Evolutionary conservation across 306 rosid genomes (phyloP), one percentile per base, ranked within the genome.

Genomic region (Fragaria nilgerrensis): DNA sequence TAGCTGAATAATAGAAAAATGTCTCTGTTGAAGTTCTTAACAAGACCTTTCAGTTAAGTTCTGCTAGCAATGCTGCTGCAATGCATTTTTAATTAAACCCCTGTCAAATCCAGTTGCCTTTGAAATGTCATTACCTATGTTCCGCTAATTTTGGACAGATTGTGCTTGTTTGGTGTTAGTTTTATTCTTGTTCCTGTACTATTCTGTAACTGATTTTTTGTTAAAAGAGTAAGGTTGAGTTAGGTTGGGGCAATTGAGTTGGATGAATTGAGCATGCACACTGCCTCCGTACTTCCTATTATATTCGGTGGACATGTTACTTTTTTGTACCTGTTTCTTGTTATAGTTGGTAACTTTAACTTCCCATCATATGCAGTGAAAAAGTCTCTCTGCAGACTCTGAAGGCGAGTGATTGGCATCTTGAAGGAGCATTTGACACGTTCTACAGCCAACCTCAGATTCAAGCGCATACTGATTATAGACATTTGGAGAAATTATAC

Each of bases 371-470:
- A 20, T 77, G 80, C 97, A 96, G 99, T 80, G 99, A 96, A 85
- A 96, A 89, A 83, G 82, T 81, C 72, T 97, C 98, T 39, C 79
- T 82, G 75, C 99, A 96, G 86, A 85, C 89, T 78, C 77, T 96
- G 83, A 96, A 96, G 87, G 86, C 94, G 52, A 89, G 96, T 72
- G 99, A 96, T 83, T 96, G 99, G 99, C 86, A 96, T 84, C 94
- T 96, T 84, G 99, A 96, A 89, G 96, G 97, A 84, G 98, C 99
- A 50, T 91, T 96, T 87, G 99, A 96, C 85, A 85, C 82, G 74
- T 96, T 96, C 86, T 96, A 96, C 84, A 96, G 92, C 85, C 99
- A 92, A 70, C 97, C 97, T 69, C 99, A 91, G 84, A 77, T 87
- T 68, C 91, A 86, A 82, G 36, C 96, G 27, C 78, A 85, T 61